Evolutionary conservation across 2,329 filamentous ascomycete species (phyloP), one percentile per base, ranked within the genome.

Genomic region (Botrytis pseudocinerea): DNA sequence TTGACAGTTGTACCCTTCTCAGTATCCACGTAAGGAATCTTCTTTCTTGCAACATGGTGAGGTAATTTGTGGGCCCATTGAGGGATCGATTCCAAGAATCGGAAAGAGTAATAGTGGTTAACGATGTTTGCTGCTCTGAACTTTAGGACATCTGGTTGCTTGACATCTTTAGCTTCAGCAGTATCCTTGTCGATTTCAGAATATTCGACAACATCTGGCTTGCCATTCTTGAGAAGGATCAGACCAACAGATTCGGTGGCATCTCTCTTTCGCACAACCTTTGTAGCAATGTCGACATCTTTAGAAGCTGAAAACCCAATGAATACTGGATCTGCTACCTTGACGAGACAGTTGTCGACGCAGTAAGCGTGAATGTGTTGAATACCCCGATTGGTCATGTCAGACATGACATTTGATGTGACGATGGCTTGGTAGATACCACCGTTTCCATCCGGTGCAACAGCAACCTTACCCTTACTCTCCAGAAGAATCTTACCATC

Each of bases 41-140:
- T 99, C 92, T 99, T 99, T 83, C 92, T 91, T 62, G 96, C 96
- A 76, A 99, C 91, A 86, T 99, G 96, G 83, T 98, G 96, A 25
- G 95, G 95, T 70, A 99, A 89, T 82, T 91, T 90, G 84, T 94
- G 88, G 28, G 89, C 90, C 93, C 94, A 98, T 78, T 90, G 85
- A 73, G 96, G 94, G 78, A 98, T 97, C 76, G 90, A 92, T 83
- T 97, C 92, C 66, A 99, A 88, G 88, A 98, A 98, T 78, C 88
- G 85, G 87, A 95, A 95, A 64, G 94, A 97, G 86, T 99, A 99
- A 89, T 98, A 99, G 88, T 99, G 96, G 87, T 99, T 99, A 85
- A 99, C 96, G 79, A 99, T 99, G 86, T 99, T 99, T 80, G 95
- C 96, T 73, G 96, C 95, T 75, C 96, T 92, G 90, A 97, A 98